Conservation (phyloP, 768 basidiomycete species). For the Russula foetens region DNA sequence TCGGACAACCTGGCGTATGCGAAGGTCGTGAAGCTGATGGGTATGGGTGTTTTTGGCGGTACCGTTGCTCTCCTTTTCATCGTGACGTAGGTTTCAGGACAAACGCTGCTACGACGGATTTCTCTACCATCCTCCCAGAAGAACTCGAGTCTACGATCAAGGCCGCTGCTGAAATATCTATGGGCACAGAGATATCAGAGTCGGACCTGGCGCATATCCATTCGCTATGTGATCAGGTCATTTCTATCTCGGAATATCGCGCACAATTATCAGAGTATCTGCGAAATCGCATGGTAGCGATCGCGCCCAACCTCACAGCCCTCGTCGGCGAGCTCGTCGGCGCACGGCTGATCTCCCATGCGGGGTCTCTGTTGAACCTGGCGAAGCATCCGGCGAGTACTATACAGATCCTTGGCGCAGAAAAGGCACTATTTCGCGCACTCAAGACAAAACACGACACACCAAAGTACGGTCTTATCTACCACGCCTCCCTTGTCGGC, state of each 20-base stretch:
- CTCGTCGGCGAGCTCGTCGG: constrained; percentile 74
- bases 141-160: constrained; percentile 94
- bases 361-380: constrained; percentile 59
- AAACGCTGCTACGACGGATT: constrained; percentile 79
- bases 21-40: constrained; percentile 88
- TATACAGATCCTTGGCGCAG: constrained; percentile 68
- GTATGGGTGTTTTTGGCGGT: constrained; percentile 31
- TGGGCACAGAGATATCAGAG: constrained; percentile 99
- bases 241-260: constrained; percentile 92
- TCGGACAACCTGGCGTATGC: constrained; percentile 96
- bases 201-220: constrained; percentile 95
- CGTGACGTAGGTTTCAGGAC: constrained; percentile 74
- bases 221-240: constrained; percentile 95
- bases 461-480: constrained; percentile 98
- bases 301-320: constrained; percentile 93
- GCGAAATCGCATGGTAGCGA: constrained; percentile 95
- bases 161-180: constrained; percentile 93
- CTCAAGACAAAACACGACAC: constrained; percentile 88
- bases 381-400: constrained; percentile 76
- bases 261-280: constrained; percentile 94
- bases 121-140: constrained; percentile 89
- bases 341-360: constrained; percentile 66
- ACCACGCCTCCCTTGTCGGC: constrained; percentile 95
- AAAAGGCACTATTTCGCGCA: constrained; percentile 70
- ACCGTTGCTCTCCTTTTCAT: background rate